A percentile compares a stretch with the other conserved stretches of the same genome.
These are phyloP conservation scores for Trichosporon asahii DNA, from an alignment of 1,284 basidiomycete genomes.

Conservation along the genomic window DNA sequence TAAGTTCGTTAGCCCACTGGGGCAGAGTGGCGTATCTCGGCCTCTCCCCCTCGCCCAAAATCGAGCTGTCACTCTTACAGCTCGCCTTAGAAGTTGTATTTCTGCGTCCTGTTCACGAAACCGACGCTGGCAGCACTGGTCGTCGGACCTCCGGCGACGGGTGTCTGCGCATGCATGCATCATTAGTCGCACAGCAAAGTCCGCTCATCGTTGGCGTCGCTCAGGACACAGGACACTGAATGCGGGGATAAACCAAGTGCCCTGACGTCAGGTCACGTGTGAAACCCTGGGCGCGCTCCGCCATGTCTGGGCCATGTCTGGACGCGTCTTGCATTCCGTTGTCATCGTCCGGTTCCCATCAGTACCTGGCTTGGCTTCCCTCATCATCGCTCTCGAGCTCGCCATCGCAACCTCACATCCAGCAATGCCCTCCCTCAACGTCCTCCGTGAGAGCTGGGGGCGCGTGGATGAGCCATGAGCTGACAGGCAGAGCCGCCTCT, in stretches of 20 bases:
- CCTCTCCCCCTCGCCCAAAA: not conserved
- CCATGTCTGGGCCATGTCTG: not conserved
- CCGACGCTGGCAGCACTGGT: not conserved
- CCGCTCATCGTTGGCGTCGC: not conserved
- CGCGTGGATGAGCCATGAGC: not conserved
- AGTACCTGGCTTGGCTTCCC: not conserved
- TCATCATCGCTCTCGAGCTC: not conserved
- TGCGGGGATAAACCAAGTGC: not conserved
- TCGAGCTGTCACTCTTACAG: not conserved
- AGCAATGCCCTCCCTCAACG: not conserved
- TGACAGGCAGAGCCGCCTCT: not conserved
- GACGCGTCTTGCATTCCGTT: not conserved
- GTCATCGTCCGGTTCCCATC: not conserved
- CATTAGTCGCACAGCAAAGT: not conserved
- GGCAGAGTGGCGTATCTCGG: conserved; percentile 4
- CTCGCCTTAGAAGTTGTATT: not conserved
- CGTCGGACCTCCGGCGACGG: not conserved
- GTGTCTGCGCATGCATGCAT: not conserved
- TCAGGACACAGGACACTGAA: not conserved
- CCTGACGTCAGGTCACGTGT: not conserved
- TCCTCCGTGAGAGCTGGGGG: not conserved
- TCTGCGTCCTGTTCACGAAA: not conserved
- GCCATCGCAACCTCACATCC: not conserved
- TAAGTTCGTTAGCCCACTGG: conserved; percentile 1
- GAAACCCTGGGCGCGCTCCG: not conserved